Evolutionary conservation across 2,329 filamentous ascomycete genomes (phyloP), one percentile per base, ranked within the genome.

Genomic region (Epichloe glyceriae): DNA sequence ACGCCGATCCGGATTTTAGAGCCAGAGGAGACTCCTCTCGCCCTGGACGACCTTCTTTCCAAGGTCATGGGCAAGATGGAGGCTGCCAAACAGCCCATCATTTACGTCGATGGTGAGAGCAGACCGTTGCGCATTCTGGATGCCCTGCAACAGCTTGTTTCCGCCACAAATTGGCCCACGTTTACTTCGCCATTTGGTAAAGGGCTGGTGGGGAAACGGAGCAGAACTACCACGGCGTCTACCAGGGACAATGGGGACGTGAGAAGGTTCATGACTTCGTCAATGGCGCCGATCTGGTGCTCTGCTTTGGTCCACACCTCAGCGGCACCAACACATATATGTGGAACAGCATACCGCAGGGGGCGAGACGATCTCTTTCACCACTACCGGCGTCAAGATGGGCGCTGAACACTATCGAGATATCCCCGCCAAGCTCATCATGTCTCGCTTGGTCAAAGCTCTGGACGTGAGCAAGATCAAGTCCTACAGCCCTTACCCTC

Each of bases 21-120:
- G n/a, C 51, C 53, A 1, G 40, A 51, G 12, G 12, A 20, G 11
- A 26, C 33, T 5, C 11, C 46, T 3, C 11, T 43, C 4, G 47
- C 53, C 6, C 54, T 65, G 19, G 58, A 67, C 26, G 53, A 57
- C 48, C 58, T 63, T 1, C 52, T 74, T 2, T 55, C 57, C 2
- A 58, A 54, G 4, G 60, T 75, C 7, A 43, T 76, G 4, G 60
- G 64, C 1, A 67, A 63, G n/a, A 65, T 79, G 0, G 68, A 73
- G 43, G 54, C 58, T 0, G 67, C 73, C 2, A 70, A 72, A 47
- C 67, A 69, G 39, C 75, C 76, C 0, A 55, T 74, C 44, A 74
- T 80, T 47, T 55, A 78, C 2, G 70, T 77, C 0, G 77, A 80
- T 53, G 75, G 74, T 2, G 70, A 75, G 52, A 69, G 67, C n/a